Conservation (phyloP, 495 filamentous ascomycete genomes). For the Apiosordaria backusii region DNA sequence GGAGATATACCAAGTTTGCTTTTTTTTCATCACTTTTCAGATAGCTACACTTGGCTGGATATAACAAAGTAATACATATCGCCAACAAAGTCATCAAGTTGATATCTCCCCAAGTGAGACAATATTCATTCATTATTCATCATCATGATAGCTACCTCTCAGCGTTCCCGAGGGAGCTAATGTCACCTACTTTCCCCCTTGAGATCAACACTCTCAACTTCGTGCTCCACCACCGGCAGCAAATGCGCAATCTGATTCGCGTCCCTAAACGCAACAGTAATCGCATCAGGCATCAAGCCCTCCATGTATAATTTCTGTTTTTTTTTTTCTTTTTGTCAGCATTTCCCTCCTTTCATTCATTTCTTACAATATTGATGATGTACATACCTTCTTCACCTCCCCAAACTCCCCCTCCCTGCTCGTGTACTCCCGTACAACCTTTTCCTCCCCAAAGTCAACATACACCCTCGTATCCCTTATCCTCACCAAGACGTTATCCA, state of each 20-base stretch:
- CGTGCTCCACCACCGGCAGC: conserved; percentile 64
- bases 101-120: neutral
- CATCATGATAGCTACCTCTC: too few species aligned
- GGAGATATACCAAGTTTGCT: neutral
- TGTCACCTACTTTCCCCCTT: conserved; percentile 12
- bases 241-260: conserved; percentile 72
- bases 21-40: too few species aligned
- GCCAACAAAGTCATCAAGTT: too few species aligned
- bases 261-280: conserved; percentile 76
- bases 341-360: neutral
- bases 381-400: conserved; percentile 67
- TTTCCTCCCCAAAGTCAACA: conserved; percentile 77
- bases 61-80: neutral
- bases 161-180: too few species aligned
- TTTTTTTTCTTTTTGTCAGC: conserved; percentile 11
- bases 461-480: conserved; percentile 89
- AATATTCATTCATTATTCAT: neutral
- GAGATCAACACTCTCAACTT: conserved; percentile 43
- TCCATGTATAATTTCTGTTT: conserved; percentile 64
- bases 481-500: conserved; percentile 84
- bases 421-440: conserved; percentile 86
- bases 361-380: neutral
- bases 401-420: conserved; percentile 77
- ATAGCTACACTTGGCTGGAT: neutral
- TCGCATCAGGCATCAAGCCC: conserved; percentile 60